Evolutionary conservation across 2,329 filamentous ascomycete species (phyloP), one percentile per base, ranked within the genome.

Genomic region (Colletotrichum caudatum): DNA sequence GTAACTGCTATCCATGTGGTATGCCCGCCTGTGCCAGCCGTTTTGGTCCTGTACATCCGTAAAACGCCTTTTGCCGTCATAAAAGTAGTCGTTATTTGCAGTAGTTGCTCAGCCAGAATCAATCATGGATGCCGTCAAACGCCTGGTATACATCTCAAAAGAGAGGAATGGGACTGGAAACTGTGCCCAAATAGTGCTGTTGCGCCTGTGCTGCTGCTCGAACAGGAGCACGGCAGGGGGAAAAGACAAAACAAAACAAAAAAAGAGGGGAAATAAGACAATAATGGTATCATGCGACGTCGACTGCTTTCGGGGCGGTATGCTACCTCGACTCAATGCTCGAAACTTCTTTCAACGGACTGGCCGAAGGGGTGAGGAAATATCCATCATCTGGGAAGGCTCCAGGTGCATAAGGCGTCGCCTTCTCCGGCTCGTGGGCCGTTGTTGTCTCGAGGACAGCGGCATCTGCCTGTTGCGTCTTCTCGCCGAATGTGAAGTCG

Each of bases 21-120:
- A 29, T 57, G 20, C 29, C 46, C 29, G 48, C 41, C 18, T 44
- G 16, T 44, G n/a, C 20, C 57, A 29, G 37, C 46, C n/a, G 50
- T 37, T 64, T 69, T 69, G 62, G 56, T 33, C 59, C 53, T 35
- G 26, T 60, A 44, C 54, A 71, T 59, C 65, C 65, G 37, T 69
- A 59, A 71, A 71, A 71, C 69, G 65, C 69, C 69, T 69, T 57
- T 44, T 54, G 35, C 37, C 23, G 50, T 71, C 69, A 54, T 71
- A 41, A 71, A 64, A 48, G 60, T 69, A 59, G 61, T 71, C 65
- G 53, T 71, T n/a, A 71, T 69, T 26, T 39, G 46, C 51, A 63
- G 61, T 61, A 41, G 50, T 41, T 61, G 64, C 54, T 26, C 50
- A 61, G 44, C 58, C 35, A 71, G 64, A 53, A 68, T 63, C n/a